These are phyloP conservation scores for Fusarium sp. DNA, from an alignment of 2,329 filamentous ascomycete genomes.

Conservation along the genomic window DNA sequence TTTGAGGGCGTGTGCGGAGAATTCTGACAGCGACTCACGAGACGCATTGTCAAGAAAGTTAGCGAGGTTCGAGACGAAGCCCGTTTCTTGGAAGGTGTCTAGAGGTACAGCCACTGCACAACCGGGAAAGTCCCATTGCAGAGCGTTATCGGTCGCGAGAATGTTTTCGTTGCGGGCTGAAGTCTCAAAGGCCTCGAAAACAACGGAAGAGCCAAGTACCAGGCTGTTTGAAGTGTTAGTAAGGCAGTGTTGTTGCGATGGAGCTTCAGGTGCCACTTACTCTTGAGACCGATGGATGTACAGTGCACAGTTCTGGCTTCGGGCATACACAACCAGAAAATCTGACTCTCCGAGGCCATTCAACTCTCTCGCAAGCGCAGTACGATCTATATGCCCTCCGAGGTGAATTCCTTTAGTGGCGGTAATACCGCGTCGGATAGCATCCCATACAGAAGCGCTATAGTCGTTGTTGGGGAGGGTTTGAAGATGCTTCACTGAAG, in stretches of 20 bases:
- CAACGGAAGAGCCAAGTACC: slow-evolving; percentile 47
- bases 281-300: slow-evolving; percentile 46
- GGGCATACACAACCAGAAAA: slow-evolving; percentile 38
- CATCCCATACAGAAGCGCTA: slow-evolving; percentile 27
- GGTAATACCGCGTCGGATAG: slow-evolving; percentile 33
- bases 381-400: slow-evolving; percentile 33
- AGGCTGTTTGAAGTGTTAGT: slow-evolving; percentile 32
- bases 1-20: slow-evolving; percentile 65
- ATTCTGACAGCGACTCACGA: slow-evolving; percentile 64
- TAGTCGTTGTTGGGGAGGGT: slow-evolving; percentile 29
- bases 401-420: slow-evolving; percentile 37
- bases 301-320: slow-evolving; percentile 51
- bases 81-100: slow-evolving; percentile 38
- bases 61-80: slow-evolving; percentile 54
- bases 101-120: slow-evolving; percentile 60
- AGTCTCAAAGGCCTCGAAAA: slow-evolving; percentile 70
- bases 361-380: slow-evolving; percentile 33
- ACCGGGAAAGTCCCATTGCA: slow-evolving; percentile 72
- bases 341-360: slow-evolving; percentile 24
- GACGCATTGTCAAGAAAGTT: slow-evolving; percentile 68
- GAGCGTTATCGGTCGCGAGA: slow-evolving; percentile 61
- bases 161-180: slow-evolving; percentile 66
- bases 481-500: slow-evolving; percentile 28
- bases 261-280: slow-evolving; percentile 34
- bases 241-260: neutral